Evolutionary conservation across 2,329 filamentous ascomycete species (phyloP).

Genomic region (Apiospora pterosperma): DNA sequence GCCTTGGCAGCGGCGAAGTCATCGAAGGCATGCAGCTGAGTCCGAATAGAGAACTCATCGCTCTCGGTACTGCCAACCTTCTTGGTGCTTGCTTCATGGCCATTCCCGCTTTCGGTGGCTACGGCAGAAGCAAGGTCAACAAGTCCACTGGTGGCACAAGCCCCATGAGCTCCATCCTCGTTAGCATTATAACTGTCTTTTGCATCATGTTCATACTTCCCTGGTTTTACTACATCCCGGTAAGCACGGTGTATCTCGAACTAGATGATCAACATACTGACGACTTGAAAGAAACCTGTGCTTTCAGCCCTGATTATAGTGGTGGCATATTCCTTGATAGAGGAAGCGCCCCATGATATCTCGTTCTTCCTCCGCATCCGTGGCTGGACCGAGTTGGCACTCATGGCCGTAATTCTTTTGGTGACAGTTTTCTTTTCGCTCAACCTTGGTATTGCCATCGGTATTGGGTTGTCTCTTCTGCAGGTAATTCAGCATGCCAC

Average conservation of each 20-base stretch:
- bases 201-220: slow-evolving; percentile 81
- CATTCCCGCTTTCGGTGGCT: slow-evolving; percentile 91
- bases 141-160: slow-evolving; percentile 86
- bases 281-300: slow-evolving; percentile 71
- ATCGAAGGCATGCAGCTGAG: slow-evolving; percentile 81
- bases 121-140: slow-evolving; percentile 94
- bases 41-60: slow-evolving; percentile 89
- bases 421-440: slow-evolving; percentile 95
- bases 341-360: slow-evolving; percentile 92
- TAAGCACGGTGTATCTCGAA: slow-evolving; percentile 43
- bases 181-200: slow-evolving; percentile 78
- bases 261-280: background rate
- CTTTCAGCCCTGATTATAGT: slow-evolving; percentile 92
- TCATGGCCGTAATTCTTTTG: slow-evolving; percentile 88
- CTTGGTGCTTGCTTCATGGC: slow-evolving; percentile 89
- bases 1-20: slow-evolving; percentile 65
- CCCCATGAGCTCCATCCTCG: slow-evolving; percentile 87
- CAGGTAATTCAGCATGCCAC: slow-evolving; percentile 89
- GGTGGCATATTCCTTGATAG: slow-evolving; percentile 89
- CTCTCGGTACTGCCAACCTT: slow-evolving; percentile 87
- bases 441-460: slow-evolving; percentile 87
- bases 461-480: slow-evolving; percentile 85
- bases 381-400: slow-evolving; percentile 78
- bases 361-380: slow-evolving; percentile 82
- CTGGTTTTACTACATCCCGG: slow-evolving; percentile 94